Percentiles rank a stretch among this genome's conserved stretches.
These are phyloP conservation scores for Dendrothele bispora DNA, from an alignment of 768 basidiomycete genomes.

Conservation along the genomic window DNA sequence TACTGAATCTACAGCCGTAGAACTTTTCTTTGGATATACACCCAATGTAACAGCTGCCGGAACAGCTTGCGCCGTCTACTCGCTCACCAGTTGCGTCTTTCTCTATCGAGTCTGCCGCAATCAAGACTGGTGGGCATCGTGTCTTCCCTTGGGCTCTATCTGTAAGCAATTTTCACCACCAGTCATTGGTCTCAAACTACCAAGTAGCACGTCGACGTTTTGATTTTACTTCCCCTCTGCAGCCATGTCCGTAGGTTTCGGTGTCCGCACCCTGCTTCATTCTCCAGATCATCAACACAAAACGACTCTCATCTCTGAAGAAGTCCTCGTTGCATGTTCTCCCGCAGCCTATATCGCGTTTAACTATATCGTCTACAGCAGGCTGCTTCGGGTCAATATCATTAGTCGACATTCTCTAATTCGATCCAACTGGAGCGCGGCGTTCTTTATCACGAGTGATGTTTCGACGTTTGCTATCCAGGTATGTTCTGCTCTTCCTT, in stretches of 20 bases:
- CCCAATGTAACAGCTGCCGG: no score
- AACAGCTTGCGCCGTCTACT: no score
- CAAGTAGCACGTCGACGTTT: no score
- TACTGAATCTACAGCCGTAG: no score
- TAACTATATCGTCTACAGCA: slow-evolving; percentile 31
- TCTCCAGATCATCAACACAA: slow-evolving; percentile 16
- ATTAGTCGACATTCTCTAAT: slow-evolving; percentile 20
- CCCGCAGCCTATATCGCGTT: slow-evolving; percentile 31
- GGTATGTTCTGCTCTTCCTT: slow-evolving; percentile 8
- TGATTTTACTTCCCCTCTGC: no score
- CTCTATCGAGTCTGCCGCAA: no score
- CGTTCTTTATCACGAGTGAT: slow-evolving; percentile 27
- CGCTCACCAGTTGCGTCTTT: no score
- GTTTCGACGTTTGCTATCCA: slow-evolving; percentile 25
- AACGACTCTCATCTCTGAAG: slow-evolving; percentile 14
- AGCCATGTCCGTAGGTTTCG: slow-evolving; percentile 20
- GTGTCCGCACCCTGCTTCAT: slow-evolving; percentile 16
- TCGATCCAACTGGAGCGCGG: slow-evolving; percentile 20
- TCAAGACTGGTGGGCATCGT: slow-evolving; percentile 31
- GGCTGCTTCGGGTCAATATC: slow-evolving; percentile 18
- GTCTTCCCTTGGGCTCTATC: slow-evolving; percentile 26
- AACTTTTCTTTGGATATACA: no score
- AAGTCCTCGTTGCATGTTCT: slow-evolving; percentile 21
- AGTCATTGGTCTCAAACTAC: no score
- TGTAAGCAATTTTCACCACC: slow-evolving; percentile 10